These are phyloP conservation scores for Triticum timopheevii DNA, from an alignment of 176 grass and related monocot species.

Conservation along the genomic window DNA sequence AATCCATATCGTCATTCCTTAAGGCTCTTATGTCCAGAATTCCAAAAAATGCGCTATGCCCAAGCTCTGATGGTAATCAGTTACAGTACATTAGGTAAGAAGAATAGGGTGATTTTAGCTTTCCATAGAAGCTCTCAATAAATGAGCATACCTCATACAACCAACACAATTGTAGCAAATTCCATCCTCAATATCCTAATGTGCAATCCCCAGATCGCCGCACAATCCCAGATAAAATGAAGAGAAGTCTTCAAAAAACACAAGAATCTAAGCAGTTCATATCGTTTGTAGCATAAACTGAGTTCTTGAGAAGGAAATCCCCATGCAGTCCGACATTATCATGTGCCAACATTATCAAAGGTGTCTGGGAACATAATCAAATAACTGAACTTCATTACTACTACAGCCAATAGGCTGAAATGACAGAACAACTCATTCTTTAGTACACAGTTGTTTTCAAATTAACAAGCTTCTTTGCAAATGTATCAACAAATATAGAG, in stretches of 20 bases:
- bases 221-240: constrained; percentile 65
- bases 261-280: constrained; percentile 34
- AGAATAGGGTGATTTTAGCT: constrained; percentile 39
- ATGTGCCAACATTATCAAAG: background rate
- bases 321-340: constrained; percentile 5
- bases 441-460: background rate
- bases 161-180: constrained; percentile 59
- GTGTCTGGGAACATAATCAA: background rate
- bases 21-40: constrained; percentile 61
- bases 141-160: constrained; percentile 71
- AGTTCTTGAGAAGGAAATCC: constrained; percentile 15
- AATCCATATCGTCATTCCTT: constrained; percentile 61
- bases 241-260: constrained; percentile 64
- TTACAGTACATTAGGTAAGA: constrained; percentile 61
- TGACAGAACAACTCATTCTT: background rate
- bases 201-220: constrained; percentile 59
- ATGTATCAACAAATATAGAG: background rate
- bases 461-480: background rate
- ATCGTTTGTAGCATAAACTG: constrained; percentile 24
- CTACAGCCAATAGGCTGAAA: background rate
- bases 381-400: background rate
- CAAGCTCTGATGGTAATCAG: constrained; percentile 65
- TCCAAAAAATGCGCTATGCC: constrained; percentile 61
- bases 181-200: constrained; percentile 73
- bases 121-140: constrained; percentile 61